These are phyloP conservation scores for Piloderma croceum DNA, from an alignment of 768 basidiomycete species.

Conservation along the genomic window DNA sequence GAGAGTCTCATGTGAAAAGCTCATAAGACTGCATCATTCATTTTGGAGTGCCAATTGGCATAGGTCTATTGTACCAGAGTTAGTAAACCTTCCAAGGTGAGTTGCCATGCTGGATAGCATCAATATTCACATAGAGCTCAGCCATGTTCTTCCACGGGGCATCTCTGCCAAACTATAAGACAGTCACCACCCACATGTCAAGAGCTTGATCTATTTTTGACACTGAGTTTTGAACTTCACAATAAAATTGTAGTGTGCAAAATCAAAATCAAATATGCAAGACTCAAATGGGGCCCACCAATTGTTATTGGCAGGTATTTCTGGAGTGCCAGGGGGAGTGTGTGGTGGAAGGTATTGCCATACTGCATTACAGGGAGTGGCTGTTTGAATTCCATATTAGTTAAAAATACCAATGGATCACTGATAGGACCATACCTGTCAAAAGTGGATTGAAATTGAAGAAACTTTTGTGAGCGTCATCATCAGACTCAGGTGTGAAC, in stretches of 20 bases:
- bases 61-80: constrained; percentile 8
- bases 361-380: constrained; percentile 7
- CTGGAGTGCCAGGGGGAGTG: background rate
- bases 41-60: constrained; percentile 4
- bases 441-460: no score
- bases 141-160: constrained; percentile 3
- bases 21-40: constrained; percentile 14
- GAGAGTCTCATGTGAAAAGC: constrained; percentile 15
- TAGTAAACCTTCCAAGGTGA: constrained; percentile 14
- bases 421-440: no score
- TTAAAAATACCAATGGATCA: no score
- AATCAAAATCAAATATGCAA: constrained; percentile 11
- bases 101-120: constrained; percentile 15
- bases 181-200: constrained; percentile 12
- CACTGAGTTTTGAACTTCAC: constrained; percentile 10
- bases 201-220: constrained; percentile 9
- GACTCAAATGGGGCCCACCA: constrained; percentile 10
- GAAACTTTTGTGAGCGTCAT: no score
- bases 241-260: constrained; percentile 13
- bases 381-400: no score
- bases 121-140: constrained; percentile 15
- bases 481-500: no score
- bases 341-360: constrained; percentile 1
- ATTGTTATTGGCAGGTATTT: background rate
- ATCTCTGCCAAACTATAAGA: constrained; percentile 2